Conservation (phyloP, 179 eudicot species). For the Silene vulgaris region DNA sequence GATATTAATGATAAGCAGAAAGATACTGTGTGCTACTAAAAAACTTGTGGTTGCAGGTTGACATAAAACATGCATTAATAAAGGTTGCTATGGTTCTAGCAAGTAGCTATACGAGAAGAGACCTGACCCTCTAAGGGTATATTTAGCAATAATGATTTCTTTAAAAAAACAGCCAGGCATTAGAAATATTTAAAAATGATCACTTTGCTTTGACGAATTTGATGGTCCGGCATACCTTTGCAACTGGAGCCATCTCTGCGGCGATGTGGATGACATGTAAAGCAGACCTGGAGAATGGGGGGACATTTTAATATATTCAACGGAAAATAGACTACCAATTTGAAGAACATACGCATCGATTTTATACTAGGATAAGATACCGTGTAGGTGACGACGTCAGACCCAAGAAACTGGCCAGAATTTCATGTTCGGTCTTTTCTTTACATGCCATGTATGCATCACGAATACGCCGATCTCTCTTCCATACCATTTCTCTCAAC, state of each 20-base stretch:
- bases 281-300: slow-evolving; percentile 54
- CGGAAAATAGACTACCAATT: neutral
- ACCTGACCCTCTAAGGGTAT: neutral
- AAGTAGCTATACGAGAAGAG: neutral
- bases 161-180: neutral
- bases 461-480: slow-evolving; percentile 56
- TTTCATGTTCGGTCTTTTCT: slow-evolving; percentile 59
- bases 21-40: slow-evolving; percentile 1
- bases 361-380: slow-evolving; percentile 32
- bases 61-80: neutral
- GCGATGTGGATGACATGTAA: slow-evolving; percentile 88
- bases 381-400: slow-evolving; percentile 51
- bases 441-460: slow-evolving; percentile 66
- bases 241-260: slow-evolving; percentile 99
- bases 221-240: slow-evolving; percentile 57
- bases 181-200: neutral
- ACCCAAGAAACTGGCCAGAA: slow-evolving; percentile 44
- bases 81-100: neutral
- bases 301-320: neutral
- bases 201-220: neutral
- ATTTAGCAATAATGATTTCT: neutral
- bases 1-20: neutral
- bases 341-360: neutral
- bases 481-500: slow-evolving; percentile 82
- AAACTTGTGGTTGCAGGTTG: neutral